These are phyloP conservation scores for Botrytis paeoniae DNA, from an alignment of 2,329 filamentous ascomycete species.

Conservation along the genomic window DNA sequence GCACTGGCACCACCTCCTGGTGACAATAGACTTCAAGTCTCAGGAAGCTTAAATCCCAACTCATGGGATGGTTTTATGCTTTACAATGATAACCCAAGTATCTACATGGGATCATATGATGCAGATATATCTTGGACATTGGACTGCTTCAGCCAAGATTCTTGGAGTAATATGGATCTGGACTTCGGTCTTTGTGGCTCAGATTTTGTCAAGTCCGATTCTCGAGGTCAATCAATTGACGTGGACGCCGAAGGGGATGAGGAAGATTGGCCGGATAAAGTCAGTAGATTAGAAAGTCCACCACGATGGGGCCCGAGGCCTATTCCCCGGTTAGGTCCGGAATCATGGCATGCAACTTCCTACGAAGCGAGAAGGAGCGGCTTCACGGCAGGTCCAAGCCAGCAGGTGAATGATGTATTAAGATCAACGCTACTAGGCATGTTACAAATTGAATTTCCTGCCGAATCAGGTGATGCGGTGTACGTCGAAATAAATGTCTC, in stretches of 20 bases:
- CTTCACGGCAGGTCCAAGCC: slow-evolving; percentile 24
- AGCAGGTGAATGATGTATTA: slow-evolving; percentile 26
- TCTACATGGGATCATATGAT: slow-evolving; percentile 36
- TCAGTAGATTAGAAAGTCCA: slow-evolving; percentile 22
- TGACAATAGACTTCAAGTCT: slow-evolving; percentile 21
- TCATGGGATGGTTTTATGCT: slow-evolving; percentile 35
- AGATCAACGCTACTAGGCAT: slow-evolving; percentile 25
- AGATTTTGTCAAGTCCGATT: background rate
- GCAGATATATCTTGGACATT: slow-evolving; percentile 36
- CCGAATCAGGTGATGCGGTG: slow-evolving; percentile 10
- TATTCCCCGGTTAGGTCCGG: slow-evolving; percentile 27
- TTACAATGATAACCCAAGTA: slow-evolving; percentile 27
- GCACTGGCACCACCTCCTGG: slow-evolving; percentile 28
- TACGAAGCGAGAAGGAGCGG: slow-evolving; percentile 31
- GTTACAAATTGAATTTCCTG: slow-evolving; percentile 16
- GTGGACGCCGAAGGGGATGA: slow-evolving; percentile 32
- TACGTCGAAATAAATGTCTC: slow-evolving; percentile 27
- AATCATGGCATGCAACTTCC: slow-evolving; percentile 33
- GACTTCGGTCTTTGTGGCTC: background rate
- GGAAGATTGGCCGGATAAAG: slow-evolving; percentile 35
- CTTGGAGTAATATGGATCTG: slow-evolving; percentile 15
- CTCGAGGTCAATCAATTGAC: slow-evolving; percentile 18
- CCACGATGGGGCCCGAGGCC: slow-evolving; percentile 22
- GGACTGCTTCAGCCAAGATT: slow-evolving; percentile 23
- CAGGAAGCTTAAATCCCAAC: slow-evolving; percentile 27